Percentiles rank a stretch among this genome's conserved stretches.
Conservation (phyloP, 441 rosid species). For the Aleurites moluccanus region DNA sequence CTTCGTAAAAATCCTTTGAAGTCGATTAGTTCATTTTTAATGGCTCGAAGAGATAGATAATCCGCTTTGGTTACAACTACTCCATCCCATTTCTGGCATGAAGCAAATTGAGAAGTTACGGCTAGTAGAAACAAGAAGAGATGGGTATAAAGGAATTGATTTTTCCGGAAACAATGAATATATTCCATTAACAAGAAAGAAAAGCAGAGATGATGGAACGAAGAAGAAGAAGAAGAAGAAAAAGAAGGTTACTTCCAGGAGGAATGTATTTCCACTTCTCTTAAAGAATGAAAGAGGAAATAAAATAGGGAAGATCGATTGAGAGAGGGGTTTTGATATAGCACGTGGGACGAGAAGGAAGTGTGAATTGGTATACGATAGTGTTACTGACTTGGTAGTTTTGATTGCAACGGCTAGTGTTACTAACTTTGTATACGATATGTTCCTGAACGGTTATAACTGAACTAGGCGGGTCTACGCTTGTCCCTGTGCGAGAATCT, state of each 20-base stretch:
- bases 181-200: conserved; percentile 41
- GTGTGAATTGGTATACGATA: no score
- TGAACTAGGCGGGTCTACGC: no score
- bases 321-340: conserved; percentile 11
- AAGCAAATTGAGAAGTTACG: conserved; percentile 27
- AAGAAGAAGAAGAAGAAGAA: neutral
- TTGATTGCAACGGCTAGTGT: conserved; percentile 41
- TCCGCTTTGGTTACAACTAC: conserved; percentile 65
- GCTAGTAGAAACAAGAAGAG: conserved; percentile 32
- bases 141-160: conserved; percentile 21
- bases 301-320: neutral
- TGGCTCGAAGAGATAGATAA: conserved; percentile 62
- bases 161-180: conserved; percentile 17
- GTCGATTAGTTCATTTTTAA: conserved; percentile 63
- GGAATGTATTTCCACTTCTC: neutral
- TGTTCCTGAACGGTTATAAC: conserved; percentile 7
- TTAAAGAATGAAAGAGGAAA: neutral
- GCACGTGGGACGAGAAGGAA: no score
- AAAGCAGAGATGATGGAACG: conserved; percentile 9
- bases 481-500: no score
- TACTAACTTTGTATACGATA: conserved; percentile 10
- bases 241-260: neutral
- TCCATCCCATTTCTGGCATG: conserved; percentile 67
- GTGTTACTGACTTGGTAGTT: no score
- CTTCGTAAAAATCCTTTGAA: conserved; percentile 62